These are phyloP conservation scores for Fonsecaea multimorphosa DNA, from an alignment of 2,329 filamentous ascomycete genomes.

Conservation along the genomic window DNA sequence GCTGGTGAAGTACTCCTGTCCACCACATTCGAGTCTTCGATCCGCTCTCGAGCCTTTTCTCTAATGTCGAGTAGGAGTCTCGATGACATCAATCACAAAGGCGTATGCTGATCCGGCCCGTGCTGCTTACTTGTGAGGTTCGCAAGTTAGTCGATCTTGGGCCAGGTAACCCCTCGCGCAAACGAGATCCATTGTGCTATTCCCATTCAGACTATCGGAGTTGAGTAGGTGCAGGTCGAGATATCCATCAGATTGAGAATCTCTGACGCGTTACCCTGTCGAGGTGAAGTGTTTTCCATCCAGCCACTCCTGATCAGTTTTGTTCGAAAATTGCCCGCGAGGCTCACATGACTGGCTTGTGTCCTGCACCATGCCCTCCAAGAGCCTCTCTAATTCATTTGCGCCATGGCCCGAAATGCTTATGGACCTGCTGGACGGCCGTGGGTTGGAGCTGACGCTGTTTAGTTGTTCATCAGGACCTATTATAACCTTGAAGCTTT, in stretches of 20 bases:
- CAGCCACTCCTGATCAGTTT: not conserved
- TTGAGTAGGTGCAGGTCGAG: not conserved
- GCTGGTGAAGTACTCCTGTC: too few relatives aligned
- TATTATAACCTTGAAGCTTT: too few relatives aligned
- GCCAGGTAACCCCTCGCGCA: not conserved
- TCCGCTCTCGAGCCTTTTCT: too few relatives aligned
- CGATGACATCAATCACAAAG: not conserved
- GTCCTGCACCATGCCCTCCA: not conserved
- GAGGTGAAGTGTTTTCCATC: not conserved
- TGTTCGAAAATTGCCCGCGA: not conserved
- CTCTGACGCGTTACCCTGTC: not conserved
- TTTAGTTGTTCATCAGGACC: not conserved
- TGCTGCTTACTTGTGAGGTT: not conserved
- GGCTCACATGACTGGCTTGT: not conserved
- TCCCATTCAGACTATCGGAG: not conserved
- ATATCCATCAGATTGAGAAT: not conserved
- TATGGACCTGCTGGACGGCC: not conserved
- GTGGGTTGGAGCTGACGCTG: too few relatives aligned
- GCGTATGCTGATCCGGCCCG: not conserved
- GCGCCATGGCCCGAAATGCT: not conserved
- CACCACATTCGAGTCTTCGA: too few relatives aligned
- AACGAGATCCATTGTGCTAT: not conserved
- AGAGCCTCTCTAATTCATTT: not conserved
- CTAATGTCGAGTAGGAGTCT: too few relatives aligned
- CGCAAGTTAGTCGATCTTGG: not conserved